Evolutionary conservation across 2,329 filamentous ascomycete genomes (phyloP), one percentile per base, ranked within the genome.

Genomic region (Hypoxylon sp.): DNA sequence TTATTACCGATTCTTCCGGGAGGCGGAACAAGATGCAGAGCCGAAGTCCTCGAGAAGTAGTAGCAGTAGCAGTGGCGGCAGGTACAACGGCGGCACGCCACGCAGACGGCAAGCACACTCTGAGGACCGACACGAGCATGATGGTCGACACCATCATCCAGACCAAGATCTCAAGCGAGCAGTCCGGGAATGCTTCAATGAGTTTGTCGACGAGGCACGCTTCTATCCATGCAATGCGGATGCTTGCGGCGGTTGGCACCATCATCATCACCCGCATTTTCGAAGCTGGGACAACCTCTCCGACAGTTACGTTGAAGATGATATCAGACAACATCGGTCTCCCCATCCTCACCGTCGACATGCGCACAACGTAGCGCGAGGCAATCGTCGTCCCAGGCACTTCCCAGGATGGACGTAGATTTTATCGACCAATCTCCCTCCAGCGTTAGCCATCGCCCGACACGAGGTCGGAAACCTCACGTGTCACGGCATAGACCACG

Each of bases 1-100:
- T n/a, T 67, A 73, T 50, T 70, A 38, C 22, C 67, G 70, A 20
- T 51, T 53, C 16, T 49, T 71, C 16, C 67, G 55, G 54, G 59
- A 65, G 45, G 54, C 58, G 18, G 65, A 64, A 40, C 67, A 56
- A 14, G 61, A 67, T 24, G 40, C 68, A 24, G 40, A 65, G 32
- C 48, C 38, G 42, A 62, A 60, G 16, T 66, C 71, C 2, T 58
- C 62, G 38, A 66, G 61, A 18, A 67, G 64, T 33, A 67, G 62
- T 14, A 38, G 51, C 52, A 56, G 52, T 6, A 54, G 33, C 7
- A 45, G 49, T 20, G 28, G 38, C 5, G 59, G 40, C 20, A 60
- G 22, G 24, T 33, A 20, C 9, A 58, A 52, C 53, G 36, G n/a
- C 36, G 18, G 36, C 18, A 55, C 40, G 26, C 24, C 49, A 30